Evolutionary conservation across 352 stramenopile species (phyloP).

Genomic region (Thalassiosira hispida): DNA sequence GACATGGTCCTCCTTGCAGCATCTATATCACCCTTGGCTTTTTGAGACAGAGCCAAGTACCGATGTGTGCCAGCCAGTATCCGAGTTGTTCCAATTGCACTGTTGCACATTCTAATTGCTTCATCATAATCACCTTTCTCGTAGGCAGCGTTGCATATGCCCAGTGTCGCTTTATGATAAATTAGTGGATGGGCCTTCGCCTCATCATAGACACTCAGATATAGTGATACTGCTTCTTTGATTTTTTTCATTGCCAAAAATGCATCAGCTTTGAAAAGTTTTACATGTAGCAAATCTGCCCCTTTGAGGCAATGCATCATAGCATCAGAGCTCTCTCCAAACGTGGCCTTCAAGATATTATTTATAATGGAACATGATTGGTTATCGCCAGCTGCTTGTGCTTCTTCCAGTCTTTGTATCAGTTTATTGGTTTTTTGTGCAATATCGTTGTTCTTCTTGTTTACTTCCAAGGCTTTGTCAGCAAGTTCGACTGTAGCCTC

Average conservation of each 20-base stretch:
- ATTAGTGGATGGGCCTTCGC: neutral
- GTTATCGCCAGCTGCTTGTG: neutral
- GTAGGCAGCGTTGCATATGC: neutral
- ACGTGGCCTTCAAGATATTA: too few species aligned
- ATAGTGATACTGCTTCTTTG: neutral
- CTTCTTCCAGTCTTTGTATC: neutral
- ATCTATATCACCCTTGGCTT: conserved; percentile 4
- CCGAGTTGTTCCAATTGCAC: neutral
- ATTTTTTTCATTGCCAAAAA: neutral
- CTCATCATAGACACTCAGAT: neutral
- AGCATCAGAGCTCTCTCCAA: too few species aligned
- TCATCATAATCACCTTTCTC: conserved; percentile 5
- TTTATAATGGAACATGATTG: too few species aligned
- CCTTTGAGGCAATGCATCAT: neutral
- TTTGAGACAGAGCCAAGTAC: conserved; percentile 8
- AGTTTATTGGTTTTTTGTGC: too few species aligned
- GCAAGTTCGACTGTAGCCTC: too few species aligned
- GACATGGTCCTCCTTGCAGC: conserved; percentile 13
- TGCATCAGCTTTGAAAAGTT: neutral
- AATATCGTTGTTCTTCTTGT: too few species aligned
- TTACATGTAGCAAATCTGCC: neutral
- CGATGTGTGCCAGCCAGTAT: neutral
- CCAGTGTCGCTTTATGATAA: neutral
- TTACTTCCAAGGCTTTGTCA: too few species aligned
- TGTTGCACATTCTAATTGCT: neutral